Conservation (phyloP, 768 basidiomycete species). For the Pisolithus marmoratus region DNA sequence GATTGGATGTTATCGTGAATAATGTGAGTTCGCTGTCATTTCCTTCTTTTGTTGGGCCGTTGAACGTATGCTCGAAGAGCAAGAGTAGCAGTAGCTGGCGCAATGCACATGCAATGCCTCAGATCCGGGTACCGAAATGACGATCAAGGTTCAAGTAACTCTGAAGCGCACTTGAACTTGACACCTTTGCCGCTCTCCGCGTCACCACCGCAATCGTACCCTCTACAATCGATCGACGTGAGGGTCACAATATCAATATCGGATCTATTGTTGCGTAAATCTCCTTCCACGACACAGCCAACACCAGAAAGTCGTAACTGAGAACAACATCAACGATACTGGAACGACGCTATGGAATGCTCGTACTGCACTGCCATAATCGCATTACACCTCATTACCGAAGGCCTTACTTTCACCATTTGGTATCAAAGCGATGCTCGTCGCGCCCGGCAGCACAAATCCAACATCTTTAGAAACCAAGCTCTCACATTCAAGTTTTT, state of each 20-base stretch:
- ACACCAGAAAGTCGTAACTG: not conserved
- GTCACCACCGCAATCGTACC: conserved; percentile 60
- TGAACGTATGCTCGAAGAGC: too few species aligned
- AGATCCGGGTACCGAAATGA: conserved; percentile 48
- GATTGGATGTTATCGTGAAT: conserved; percentile 73
- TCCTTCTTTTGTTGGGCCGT: too few species aligned
- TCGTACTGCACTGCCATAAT: conserved; percentile 50
- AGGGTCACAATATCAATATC: conserved; percentile 68
- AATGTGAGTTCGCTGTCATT: conserved; percentile 53
- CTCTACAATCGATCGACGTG: conserved; percentile 59
- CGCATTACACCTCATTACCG: conserved; percentile 52
- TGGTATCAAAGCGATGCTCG: conserved; percentile 62
- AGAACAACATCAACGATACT: conserved; percentile 2
- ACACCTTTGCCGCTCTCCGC: conserved; percentile 58
- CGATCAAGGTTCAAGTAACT: conserved; percentile 51
- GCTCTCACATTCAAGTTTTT: conserved; percentile 38
- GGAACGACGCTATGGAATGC: conserved; percentile 70
- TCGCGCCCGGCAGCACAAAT: conserved; percentile 62
- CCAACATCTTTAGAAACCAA: conserved; percentile 58
- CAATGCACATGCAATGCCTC: not conserved
- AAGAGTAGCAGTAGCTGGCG: too few species aligned
- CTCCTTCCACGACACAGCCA: not conserved
- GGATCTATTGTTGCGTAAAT: conserved; percentile 63
- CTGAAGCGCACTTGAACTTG: conserved; percentile 55
- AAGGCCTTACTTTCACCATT: conserved; percentile 65